Evolutionary conservation across 2,329 filamentous ascomycete genomes (phyloP).

Genomic region (Immersiporthe knoxdaviesiana): DNA sequence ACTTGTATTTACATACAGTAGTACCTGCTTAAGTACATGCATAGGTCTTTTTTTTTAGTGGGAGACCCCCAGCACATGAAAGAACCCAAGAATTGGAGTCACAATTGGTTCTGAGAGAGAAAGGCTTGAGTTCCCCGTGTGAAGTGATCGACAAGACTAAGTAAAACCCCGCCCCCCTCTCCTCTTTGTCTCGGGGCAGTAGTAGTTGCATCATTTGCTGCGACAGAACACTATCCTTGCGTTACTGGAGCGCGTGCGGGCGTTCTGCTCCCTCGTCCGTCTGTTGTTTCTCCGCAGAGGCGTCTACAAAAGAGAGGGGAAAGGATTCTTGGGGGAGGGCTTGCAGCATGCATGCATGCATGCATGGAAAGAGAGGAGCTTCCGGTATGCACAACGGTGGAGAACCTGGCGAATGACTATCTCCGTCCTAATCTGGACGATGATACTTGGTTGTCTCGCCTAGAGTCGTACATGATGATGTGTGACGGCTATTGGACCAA

Average conservation of each 20-base stretch:
- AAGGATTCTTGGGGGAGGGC: background rate
- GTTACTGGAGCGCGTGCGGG: constrained; percentile 14
- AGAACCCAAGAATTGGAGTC: background rate
- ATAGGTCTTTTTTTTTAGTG: background rate
- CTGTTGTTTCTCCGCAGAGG: constrained; percentile 14
- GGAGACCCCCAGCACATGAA: background rate
- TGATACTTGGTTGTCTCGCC: background rate
- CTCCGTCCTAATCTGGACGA: background rate
- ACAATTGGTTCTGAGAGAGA: background rate
- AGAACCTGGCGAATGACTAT: constrained; percentile 7
- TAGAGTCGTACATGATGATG: background rate
- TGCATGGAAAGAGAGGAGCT: background rate
- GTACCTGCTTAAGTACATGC: background rate
- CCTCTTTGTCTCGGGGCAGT: constrained; percentile 16
- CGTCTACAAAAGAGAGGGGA: constrained; percentile 1
- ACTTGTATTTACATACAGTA: no score
- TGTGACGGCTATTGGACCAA: background rate
- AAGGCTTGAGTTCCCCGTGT: background rate
- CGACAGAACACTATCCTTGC: constrained; percentile 11
- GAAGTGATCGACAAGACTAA: constrained; percentile 3
- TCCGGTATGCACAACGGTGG: background rate
- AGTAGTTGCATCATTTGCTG: constrained; percentile 14
- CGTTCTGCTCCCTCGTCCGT: constrained; percentile 4
- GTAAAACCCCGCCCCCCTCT: constrained; percentile 7
- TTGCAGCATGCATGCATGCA: background rate